Percentiles rank a stretch among this genome's conserved stretches.
phyloP scores from a whole-genome alignment of 2,329 filamentous ascomycete genomes.

The Nigrospora osmanthi region DNA sequence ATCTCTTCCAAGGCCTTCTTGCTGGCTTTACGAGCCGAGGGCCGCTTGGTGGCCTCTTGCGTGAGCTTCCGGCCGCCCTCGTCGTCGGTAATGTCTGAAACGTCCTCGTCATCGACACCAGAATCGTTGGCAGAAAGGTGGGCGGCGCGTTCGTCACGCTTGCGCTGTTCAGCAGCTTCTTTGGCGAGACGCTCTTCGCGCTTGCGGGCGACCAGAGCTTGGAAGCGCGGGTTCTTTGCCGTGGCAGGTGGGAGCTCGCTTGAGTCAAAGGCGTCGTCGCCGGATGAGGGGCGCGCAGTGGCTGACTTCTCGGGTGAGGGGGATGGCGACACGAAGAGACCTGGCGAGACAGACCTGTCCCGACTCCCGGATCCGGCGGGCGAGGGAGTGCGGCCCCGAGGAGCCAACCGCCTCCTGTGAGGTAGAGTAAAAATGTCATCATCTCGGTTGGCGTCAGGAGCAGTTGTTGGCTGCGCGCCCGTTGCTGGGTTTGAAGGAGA shows the following conservation, averaged over 20 bases:
- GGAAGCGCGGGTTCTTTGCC: conserved; percentile 52
- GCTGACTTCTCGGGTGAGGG: conserved; percentile 26
- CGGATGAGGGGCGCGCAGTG: conserved; percentile 12
- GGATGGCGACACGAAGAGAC: conserved; percentile 49
- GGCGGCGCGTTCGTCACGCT: conserved; percentile 35
- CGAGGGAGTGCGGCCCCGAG: conserved; percentile 12
- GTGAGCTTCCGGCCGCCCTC: conserved; percentile 59
- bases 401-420: conserved; percentile 15
- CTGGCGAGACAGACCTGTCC: conserved; percentile 33
- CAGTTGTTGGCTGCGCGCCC: background rate
- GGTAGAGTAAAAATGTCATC: conserved; percentile 13
- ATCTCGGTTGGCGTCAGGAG: conserved; percentile 13
- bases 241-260: conserved; percentile 34
- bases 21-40: conserved; percentile 73
- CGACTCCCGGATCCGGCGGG: conserved; percentile 17
- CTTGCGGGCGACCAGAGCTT: conserved; percentile 67
- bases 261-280: conserved; percentile 33
- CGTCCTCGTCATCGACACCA: conserved; percentile 45
- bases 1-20: conserved; percentile 95
- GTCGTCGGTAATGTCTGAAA: conserved; percentile 52
- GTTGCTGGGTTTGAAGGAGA: conserved; percentile 1
- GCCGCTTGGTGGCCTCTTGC: conserved; percentile 52
- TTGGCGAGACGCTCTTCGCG: conserved; percentile 61
- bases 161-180: conserved; percentile 50
- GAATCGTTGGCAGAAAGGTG: conserved; percentile 22